Base-by-base conservation (phyloP, 1,284 basidiomycete genomes). In the Cutaneotrichosporon sp. region DNA sequence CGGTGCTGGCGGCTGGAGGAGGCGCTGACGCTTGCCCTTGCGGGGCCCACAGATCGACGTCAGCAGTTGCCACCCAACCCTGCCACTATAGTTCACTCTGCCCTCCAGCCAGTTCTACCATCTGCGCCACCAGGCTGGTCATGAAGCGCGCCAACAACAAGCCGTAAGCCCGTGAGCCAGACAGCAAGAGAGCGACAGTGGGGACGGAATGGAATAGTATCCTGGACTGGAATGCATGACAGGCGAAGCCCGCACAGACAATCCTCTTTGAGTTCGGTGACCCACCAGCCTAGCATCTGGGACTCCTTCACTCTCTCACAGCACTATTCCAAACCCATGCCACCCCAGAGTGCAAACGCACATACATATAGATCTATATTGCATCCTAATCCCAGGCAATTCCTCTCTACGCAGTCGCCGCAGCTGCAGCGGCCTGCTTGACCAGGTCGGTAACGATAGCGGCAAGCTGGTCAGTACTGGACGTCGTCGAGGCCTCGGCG, bases 401-500 rank as follows among this genome's bases (percentile, higher is more conserved):
- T n/a, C 18, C 42, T 46, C 61, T 58, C 30, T 69, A 69, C 32
- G 65, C 68, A 32, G 55, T 18, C 18, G 42, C 42, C 4, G 18
- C 55, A 22, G 34, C 38, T 9, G 26, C 57, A 21, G 57, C 57
- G 32, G 46, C 46, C 31, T 58, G 57, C 64, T 68, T 71, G 51
- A 77, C 74, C 14, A 76, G 57, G 32, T 76, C 76, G n/a, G 72
- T 65, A 50, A 77, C 69, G 16, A 66, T 69, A 26, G 60, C 60
- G 0, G 74, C 76, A 49, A 77, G 72, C 94, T 93, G 90, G 76
- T 96, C 92, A 18, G 91, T 90, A 69, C 91, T 88, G 16, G 86
- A 81, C 62, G 85, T 85, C 50, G 87, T 83, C 47, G 83, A 84
- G 2, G 96, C 94, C 80, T 99, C 97, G 0, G 96, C 97, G 76